Percentiles rank a stretch among this genome's conserved stretches.
These are phyloP conservation scores for Wickerhamiella occidentalis DNA, from an alignment of 805 yeast species.

Conservation along the genomic window DNA sequence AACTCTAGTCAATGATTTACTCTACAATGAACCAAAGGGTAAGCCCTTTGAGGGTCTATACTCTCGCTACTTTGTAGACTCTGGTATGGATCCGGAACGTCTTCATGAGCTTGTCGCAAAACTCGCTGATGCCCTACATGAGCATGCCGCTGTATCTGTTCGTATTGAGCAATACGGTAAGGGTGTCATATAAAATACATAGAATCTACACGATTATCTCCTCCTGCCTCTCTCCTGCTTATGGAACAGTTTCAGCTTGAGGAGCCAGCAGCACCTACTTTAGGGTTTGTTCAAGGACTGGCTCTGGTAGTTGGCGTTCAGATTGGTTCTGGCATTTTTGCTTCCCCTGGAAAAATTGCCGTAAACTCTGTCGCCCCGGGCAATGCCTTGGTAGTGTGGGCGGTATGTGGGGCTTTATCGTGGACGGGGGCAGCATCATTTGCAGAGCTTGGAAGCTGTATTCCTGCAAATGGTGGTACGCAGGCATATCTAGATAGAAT, in stretches of 20 bases:
- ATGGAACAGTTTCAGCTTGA: slow-evolving; percentile 10
- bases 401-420: slow-evolving; percentile 31
- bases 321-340: slow-evolving; percentile 35
- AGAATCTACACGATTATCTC: neutral
- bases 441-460: slow-evolving; percentile 32
- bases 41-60: slow-evolving; percentile 22
- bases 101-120: slow-evolving; percentile 19
- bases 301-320: slow-evolving; percentile 33
- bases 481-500: slow-evolving; percentile 31
- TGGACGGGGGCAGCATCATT: slow-evolving; percentile 36
- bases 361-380: slow-evolving; percentile 31
- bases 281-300: slow-evolving; percentile 27
- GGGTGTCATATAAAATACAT: slow-evolving; percentile 22
- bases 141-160: slow-evolving; percentile 21
- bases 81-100: slow-evolving; percentile 21
- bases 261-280: slow-evolving; percentile 4
- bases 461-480: slow-evolving; percentile 33
- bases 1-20: slow-evolving; percentile 24
- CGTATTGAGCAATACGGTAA: slow-evolving; percentile 27
- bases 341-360: slow-evolving; percentile 33
- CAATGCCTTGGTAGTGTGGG: slow-evolving; percentile 30
- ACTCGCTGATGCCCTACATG: slow-evolving; percentile 22
- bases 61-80: slow-evolving; percentile 19
- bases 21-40: slow-evolving; percentile 22
- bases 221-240: slow-evolving; percentile 1